Base-by-base conservation (phyloP, 352 stramenopile genomes). In the Aphanomyces euteiches region DNA sequence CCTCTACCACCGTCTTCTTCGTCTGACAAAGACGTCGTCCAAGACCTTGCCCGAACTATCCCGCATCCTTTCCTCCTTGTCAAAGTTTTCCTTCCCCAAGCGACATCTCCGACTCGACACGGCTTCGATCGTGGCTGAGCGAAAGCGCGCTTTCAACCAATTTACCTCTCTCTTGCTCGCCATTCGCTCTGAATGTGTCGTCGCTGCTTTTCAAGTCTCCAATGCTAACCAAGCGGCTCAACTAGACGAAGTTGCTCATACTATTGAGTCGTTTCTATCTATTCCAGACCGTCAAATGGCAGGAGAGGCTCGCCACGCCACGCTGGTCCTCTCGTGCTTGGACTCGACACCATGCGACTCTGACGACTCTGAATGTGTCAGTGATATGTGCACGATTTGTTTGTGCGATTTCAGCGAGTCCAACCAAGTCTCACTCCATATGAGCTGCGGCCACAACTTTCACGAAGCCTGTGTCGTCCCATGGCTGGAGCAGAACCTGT, bases 371-470 rank as follows among this genome's bases (percentile, higher is more conserved):
- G 86, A 8, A 75, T 90, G 70, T 83, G 92, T 68, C 89, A 89
- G 73, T 90, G 83, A 94, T 48, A 83, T 79, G 28, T 94, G 86
- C 21, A 83, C 86, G 4, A 94, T 94, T 56, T 94, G 86, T 47
- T 77, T 94, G 86, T 73, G 77, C 45, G 84, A 90, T 66, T 76
- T 94, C 10, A 12, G 43, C 7, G 86, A 92, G 67, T 82, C 83
- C 40, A 89, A 91, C 73, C 75, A 83, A 64, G 81, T 90, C 58
- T 82, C 90, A 63, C 79, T 73, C 17, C 69, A 77, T 64, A 68
- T 92, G n/a, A 79, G 81, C 21, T 92, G 84, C 61, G 72, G 59
- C 15, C 84, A 92, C 66, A 76, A 82, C 43, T 92, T 90, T 66
- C 84, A 92, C 69, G 83, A 92, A 75, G 81, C 90, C 77, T 92